These are phyloP conservation scores for Picea abies DNA, from an alignment of 83 land plant species.

Conservation along the genomic window DNA sequence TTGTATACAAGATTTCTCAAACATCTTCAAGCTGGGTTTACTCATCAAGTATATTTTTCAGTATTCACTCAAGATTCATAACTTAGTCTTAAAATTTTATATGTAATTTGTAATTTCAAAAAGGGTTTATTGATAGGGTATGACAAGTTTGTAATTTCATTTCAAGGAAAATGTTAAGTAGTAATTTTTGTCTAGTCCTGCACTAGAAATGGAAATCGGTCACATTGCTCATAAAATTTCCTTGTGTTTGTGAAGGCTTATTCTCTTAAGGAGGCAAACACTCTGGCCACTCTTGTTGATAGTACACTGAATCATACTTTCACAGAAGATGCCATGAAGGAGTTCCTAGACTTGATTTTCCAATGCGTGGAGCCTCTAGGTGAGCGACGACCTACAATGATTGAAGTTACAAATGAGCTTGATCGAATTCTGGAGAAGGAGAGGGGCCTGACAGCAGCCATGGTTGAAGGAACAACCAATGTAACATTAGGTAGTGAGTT, in stretches of 20 bases:
- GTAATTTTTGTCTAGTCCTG: not conserved
- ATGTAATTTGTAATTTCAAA: not conserved
- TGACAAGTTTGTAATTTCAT: not conserved
- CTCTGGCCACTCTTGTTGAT: slow-evolving; percentile 38
- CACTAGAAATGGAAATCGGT: not conserved
- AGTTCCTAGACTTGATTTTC: slow-evolving; percentile 29
- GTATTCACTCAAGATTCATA: not conserved
- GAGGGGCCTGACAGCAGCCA: slow-evolving; percentile 51
- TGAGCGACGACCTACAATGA: slow-evolving; percentile 54
- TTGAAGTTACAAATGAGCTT: slow-evolving; percentile 42
- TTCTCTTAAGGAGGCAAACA: slow-evolving; percentile 26
- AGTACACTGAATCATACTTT: slow-evolving; percentile 40
- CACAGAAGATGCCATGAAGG: slow-evolving; percentile 56
- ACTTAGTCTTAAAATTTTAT: not conserved
- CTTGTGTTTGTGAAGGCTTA: slow-evolving; percentile 35
- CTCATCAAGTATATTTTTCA: not conserved
- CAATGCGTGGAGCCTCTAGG: slow-evolving; percentile 43
- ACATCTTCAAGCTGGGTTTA: not conserved
- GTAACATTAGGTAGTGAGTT: slow-evolving; percentile 71
- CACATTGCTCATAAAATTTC: not conserved
- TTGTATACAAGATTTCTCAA: not conserved
- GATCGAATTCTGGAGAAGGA: slow-evolving; percentile 60
- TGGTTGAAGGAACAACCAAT: slow-evolving; percentile 57
- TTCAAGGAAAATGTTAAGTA: not conserved
- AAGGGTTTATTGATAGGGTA: not conserved